Percentiles rank a stretch among this genome's conserved stretches.
Evolutionary conservation across 164 flowering plant genomes (phyloP).

Genomic region (Echeveria elegans): DNA sequence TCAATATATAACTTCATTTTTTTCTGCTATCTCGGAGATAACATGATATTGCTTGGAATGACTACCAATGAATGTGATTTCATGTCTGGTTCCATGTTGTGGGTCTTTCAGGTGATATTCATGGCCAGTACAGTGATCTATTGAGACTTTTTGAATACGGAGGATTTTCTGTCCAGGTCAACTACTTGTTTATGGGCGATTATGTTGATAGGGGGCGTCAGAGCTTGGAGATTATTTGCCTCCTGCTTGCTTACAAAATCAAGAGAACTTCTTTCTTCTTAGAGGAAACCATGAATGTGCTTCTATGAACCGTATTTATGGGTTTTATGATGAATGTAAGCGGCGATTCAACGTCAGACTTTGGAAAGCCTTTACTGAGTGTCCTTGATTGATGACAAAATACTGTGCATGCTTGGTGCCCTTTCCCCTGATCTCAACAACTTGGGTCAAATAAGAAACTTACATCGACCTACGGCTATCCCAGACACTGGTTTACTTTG

Average conservation of each 20-base stretch:
- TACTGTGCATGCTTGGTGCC: neutral
- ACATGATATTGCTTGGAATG: neutral
- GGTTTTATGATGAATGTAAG: too few species aligned
- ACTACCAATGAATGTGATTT: neutral
- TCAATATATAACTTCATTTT: neutral
- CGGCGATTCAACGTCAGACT: constrained; percentile 1
- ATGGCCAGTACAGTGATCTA: too few species aligned
- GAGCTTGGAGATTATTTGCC: constrained; percentile 6
- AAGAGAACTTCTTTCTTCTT: constrained; percentile 7
- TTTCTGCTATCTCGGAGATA: neutral
- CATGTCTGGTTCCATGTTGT: neutral
- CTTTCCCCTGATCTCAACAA: neutral
- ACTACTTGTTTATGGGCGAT: constrained; percentile 2
- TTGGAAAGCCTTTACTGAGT: neutral
- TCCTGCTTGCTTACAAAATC: constrained; percentile 1
- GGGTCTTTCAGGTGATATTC: neutral
- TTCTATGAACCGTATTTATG: constrained; percentile 2
- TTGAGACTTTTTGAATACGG: too few species aligned
- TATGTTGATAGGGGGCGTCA: constrained; percentile 4
- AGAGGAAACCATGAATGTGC: too few species aligned
- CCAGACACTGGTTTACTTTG: neutral
- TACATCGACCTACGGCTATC: too few species aligned
- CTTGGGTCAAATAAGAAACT: neutral
- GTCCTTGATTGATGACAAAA: neutral
- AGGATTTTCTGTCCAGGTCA: neutral